phyloP scores from a whole-genome alignment of 2,329 filamentous ascomycete species.

The Karstenula rhodostoma region DNA sequence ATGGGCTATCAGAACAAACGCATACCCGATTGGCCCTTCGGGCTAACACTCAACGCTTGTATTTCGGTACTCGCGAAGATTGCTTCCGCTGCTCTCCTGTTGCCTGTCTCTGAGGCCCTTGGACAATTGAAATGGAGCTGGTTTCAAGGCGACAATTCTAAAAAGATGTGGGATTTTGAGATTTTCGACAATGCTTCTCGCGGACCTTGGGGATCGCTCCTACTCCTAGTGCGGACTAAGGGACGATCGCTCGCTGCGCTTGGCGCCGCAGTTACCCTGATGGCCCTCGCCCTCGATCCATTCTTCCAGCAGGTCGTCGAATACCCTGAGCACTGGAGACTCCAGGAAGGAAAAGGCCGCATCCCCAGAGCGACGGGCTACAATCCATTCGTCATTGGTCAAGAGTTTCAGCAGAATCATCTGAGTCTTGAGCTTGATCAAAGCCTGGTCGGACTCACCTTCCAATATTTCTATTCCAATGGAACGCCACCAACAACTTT shows the following conservation, averaged over 20 bases:
- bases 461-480: constrained; percentile 18
- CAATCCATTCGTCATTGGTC: background rate
- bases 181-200: constrained; percentile 32
- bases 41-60: constrained; percentile 25
- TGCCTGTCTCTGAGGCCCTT: constrained; percentile 24
- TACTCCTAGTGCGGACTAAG: constrained; percentile 24
- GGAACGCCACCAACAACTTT: constrained; percentile 17
- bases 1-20: constrained; percentile 12
- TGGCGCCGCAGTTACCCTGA: constrained; percentile 28
- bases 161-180: constrained; percentile 31
- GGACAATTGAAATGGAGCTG: constrained; percentile 33
- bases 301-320: constrained; percentile 32
- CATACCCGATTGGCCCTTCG: constrained; percentile 20
- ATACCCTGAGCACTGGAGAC: constrained; percentile 21
- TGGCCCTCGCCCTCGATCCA: constrained; percentile 31
- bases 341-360: constrained; percentile 8
- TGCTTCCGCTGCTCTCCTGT: constrained; percentile 18
- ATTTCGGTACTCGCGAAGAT: constrained; percentile 26
- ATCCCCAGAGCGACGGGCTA: constrained; percentile 16
- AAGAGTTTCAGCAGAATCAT: background rate
- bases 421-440: constrained; percentile 1
- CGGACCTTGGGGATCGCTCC: constrained; percentile 26
- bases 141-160: constrained; percentile 17
- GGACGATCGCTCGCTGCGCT: constrained; percentile 26
- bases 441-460: background rate